Conservation (phyloP, 2,329 filamentous ascomycete species). For the Neopestalotiopsis sp. region DNA sequence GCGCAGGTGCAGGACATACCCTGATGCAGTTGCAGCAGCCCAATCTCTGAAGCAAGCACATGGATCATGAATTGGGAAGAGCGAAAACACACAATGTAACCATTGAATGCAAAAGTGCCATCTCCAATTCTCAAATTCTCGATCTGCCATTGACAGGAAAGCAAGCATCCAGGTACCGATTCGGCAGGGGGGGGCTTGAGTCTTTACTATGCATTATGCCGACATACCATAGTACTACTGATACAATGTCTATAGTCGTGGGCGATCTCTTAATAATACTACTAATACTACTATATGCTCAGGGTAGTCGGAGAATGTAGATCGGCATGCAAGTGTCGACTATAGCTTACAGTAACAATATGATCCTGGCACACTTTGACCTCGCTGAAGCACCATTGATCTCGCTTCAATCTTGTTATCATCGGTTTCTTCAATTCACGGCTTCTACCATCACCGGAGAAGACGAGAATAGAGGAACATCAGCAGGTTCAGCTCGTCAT, state of each 20-base stretch:
- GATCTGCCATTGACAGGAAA: background rate
- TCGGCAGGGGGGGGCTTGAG: background rate
- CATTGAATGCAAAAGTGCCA: background rate
- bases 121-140: background rate
- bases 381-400: background rate
- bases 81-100: background rate
- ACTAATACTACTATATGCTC: background rate
- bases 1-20: background rate
- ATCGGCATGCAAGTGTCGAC: background rate
- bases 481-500: background rate
- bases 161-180: background rate
- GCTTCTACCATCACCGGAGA: no score
- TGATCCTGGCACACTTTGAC: no score
- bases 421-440: no score
- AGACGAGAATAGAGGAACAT: background rate
- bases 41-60: background rate
- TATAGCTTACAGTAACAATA: no score
- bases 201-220: background rate
- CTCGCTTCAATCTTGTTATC: background rate
- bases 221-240: background rate
- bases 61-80: background rate
- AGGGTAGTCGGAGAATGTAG: background rate
- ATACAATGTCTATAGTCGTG: background rate
- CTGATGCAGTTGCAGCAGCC: conserved; percentile 1
- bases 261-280: background rate